Evolutionary conservation across 306 rosid genomes (phyloP).

Genomic region (Rubus parviflorus): DNA sequence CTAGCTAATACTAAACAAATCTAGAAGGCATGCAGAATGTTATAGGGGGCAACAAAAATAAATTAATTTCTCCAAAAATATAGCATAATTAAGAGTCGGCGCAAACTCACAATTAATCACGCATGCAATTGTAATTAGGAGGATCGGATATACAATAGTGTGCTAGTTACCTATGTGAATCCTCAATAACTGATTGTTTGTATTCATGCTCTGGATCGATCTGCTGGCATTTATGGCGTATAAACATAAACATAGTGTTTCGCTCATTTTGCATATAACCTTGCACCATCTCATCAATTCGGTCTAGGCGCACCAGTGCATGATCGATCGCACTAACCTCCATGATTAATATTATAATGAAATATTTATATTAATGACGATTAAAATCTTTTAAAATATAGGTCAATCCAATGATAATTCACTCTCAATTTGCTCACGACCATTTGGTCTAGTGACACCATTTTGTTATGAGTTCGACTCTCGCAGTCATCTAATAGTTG

Average conservation of each 20-base stretch:
- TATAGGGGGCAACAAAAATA: no score
- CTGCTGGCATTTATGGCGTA: constrained; percentile 35
- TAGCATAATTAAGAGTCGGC: no score
- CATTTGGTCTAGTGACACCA: no score
- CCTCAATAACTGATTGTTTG: not conserved
- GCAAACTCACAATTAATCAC: constrained; percentile 9
- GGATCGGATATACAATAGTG: no score
- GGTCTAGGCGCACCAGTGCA: not conserved
- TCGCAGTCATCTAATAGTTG: no score
- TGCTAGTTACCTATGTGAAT: no score
- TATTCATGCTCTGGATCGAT: not conserved
- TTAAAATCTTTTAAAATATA: not conserved
- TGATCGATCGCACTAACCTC: not conserved
- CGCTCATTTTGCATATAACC: constrained; percentile 7
- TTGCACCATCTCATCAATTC: not conserved
- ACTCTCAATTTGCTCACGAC: no score
- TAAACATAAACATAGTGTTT: constrained; percentile 12
- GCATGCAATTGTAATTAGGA: constrained; percentile 11
- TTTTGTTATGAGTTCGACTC: no score
- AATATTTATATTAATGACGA: not conserved
- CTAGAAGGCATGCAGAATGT: no score
- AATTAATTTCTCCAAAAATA: no score
- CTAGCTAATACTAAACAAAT: no score
- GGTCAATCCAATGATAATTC: not conserved
- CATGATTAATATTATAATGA: not conserved